Evolutionary conservation across 2,329 filamentous ascomycete genomes (phyloP).

Genomic region (Exophiala dermatitidis): DNA sequence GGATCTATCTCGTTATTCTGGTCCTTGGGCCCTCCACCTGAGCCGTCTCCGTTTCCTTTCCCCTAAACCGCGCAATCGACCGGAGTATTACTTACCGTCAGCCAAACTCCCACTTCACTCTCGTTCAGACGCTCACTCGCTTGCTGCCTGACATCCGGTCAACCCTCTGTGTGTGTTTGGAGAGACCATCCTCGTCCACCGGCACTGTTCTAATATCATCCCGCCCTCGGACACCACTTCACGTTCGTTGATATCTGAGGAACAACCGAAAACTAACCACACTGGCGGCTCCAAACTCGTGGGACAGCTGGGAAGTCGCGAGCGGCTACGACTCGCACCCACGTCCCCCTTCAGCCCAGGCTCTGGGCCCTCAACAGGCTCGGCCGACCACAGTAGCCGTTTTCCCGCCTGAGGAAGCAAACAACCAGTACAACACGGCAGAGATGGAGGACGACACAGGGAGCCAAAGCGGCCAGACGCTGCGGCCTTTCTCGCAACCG

Average conservation of each 20-base stretch:
- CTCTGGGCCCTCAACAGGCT: constrained; percentile 4
- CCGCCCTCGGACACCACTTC: constrained; percentile 5
- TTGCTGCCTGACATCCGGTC: constrained; percentile 12
- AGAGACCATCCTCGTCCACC: constrained; percentile 7
- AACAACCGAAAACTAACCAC: constrained; percentile 4
- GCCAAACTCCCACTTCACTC: neutral
- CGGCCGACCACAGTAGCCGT: constrained; percentile 7
- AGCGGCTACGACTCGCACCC: constrained; percentile 23
- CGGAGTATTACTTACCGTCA: neutral
- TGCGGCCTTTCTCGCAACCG: constrained; percentile 25
- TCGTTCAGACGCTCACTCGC: constrained; percentile 6
- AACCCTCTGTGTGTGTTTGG: neutral
- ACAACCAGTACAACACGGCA: constrained; percentile 3
- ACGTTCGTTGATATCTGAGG: constrained; percentile 10
- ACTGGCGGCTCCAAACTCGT: constrained; percentile 20
- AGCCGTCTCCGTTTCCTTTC: neutral
- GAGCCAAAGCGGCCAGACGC: constrained; percentile 18
- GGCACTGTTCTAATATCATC: constrained; percentile 13
- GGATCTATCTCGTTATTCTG: constrained; percentile 10
- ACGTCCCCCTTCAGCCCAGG: constrained; percentile 15
- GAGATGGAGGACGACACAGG: constrained; percentile 24
- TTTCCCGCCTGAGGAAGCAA: neutral
- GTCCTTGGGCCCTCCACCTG: constrained; percentile 4
- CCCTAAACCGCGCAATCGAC: neutral
- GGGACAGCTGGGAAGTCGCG: constrained; percentile 27